A percentile compares a stretch with the other conserved stretches of the same genome.
These are phyloP conservation scores for Citrus unshiu DNA, from an alignment of 345 rosid species.

Conservation along the genomic window DNA sequence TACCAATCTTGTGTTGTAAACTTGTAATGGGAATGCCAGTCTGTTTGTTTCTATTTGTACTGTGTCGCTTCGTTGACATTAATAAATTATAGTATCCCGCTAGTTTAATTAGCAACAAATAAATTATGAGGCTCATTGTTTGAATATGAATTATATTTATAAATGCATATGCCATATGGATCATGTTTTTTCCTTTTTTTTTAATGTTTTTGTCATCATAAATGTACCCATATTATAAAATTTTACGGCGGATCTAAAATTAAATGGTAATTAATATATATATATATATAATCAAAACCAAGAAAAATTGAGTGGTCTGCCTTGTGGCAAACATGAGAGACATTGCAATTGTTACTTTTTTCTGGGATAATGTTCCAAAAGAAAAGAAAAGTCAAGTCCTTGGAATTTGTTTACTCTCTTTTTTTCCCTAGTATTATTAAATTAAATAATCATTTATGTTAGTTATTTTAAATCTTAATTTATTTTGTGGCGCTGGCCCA, in stretches of 20 bases:
- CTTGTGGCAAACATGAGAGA: not conserved
- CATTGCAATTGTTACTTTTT: not conserved
- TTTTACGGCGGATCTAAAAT: not conserved
- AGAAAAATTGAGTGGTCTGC: not conserved
- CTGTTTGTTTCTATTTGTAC: not conserved
- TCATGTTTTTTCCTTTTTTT: no score
- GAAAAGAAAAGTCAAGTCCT: not conserved
- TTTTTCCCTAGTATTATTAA: no score
- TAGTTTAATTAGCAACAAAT: not conserved
- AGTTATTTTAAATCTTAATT: not conserved
- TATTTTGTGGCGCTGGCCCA: not conserved
- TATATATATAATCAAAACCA: not conserved
- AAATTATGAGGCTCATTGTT: not conserved
- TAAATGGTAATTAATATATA: not conserved
- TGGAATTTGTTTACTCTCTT: not conserved
- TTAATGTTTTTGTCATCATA: not conserved
- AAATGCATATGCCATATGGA: not conserved
- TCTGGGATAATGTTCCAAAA: not conserved
- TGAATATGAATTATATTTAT: not conserved
- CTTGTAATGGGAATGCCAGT: not conserved
- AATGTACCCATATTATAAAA: not conserved
- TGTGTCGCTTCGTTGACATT: constrained; percentile 1
- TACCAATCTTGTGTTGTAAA: no score
- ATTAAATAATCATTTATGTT: not conserved
- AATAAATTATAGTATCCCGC: not conserved